Conservation (phyloP, 352 stramenopile genomes). For the Pythium chondricola region DNA sequence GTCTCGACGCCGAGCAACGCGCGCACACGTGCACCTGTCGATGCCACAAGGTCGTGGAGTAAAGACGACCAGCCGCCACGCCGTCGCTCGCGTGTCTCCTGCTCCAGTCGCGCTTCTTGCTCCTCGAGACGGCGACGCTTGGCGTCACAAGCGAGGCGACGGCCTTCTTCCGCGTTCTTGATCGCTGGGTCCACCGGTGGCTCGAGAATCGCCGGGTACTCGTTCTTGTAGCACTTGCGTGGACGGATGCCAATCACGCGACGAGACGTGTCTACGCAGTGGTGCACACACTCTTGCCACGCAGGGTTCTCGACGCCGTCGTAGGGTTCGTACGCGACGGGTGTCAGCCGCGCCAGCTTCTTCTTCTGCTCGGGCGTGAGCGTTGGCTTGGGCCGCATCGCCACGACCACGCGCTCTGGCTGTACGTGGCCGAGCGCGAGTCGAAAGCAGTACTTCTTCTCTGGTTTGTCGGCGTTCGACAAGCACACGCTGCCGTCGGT, state of each 20-base stretch:
- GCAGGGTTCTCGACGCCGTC: slow-evolving; percentile 30
- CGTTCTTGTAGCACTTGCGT: slow-evolving; percentile 35
- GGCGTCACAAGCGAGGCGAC: slow-evolving; percentile 57
- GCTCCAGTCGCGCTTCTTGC: slow-evolving; percentile 11
- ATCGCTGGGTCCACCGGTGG: slow-evolving; percentile 16
- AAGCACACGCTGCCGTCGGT: slow-evolving; percentile 64
- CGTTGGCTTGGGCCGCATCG: slow-evolving; percentile 24
- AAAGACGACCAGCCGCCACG: slow-evolving; percentile 12
- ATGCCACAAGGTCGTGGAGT: slow-evolving; percentile 1
- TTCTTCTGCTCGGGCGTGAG: slow-evolving; percentile 10
- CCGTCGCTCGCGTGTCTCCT: slow-evolving; percentile 19
- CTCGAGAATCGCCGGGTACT: slow-evolving; percentile 43
- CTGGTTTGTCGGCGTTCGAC: slow-evolving; percentile 47
- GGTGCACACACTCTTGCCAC: slow-evolving; percentile 41
- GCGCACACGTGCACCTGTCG: slow-evolving; percentile 20
- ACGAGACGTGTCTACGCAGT: slow-evolving; percentile 58
- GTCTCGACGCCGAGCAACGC: slow-evolving; percentile 28
- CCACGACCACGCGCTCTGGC: slow-evolving; percentile 33
- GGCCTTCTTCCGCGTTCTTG: slow-evolving; percentile 51
- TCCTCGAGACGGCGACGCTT: slow-evolving; percentile 44
- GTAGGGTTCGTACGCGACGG: slow-evolving; percentile 51
- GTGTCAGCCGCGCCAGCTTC: slow-evolving; percentile 7
- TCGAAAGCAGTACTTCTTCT: slow-evolving; percentile 66
- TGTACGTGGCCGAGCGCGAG: slow-evolving; percentile 55
- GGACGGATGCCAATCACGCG: slow-evolving; percentile 35